phyloP scores from a whole-genome alignment of 1,139 yeast species.

The Sugiyamaella castrensis region DNA sequence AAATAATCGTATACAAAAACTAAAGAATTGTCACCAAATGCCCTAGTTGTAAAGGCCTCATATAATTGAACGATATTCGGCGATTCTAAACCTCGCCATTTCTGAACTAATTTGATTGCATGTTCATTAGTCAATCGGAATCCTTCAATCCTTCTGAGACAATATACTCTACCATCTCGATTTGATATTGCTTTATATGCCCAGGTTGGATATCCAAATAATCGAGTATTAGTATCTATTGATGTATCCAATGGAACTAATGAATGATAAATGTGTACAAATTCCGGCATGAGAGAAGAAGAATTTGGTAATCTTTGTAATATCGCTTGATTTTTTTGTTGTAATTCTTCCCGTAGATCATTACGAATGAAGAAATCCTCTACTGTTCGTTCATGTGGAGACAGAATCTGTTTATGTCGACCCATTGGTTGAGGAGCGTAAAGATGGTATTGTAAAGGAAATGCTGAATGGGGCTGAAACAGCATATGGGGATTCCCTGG shows the following conservation, averaged over 20 bases:
- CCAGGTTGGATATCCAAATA: slow-evolving; percentile 61
- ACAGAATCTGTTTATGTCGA: slow-evolving; percentile 42
- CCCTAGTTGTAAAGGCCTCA: slow-evolving; percentile 85
- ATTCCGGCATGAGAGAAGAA: slow-evolving; percentile 54
- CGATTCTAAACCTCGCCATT: slow-evolving; percentile 47
- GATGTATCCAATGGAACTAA: slow-evolving; percentile 77
- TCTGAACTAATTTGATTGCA: slow-evolving; percentile 48
- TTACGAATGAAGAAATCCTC: slow-evolving; percentile 70
- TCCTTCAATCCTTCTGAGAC: slow-evolving; percentile 68
- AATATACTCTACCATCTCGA: slow-evolving; percentile 73
- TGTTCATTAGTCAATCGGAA: slow-evolving; percentile 60
- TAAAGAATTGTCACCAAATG: slow-evolving; percentile 71
- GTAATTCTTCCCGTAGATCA: slow-evolving; percentile 67
- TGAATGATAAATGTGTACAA: slow-evolving; percentile 80
- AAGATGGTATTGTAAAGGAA: slow-evolving; percentile 78
- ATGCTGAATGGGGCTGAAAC: slow-evolving; percentile 33
- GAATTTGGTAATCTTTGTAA: slow-evolving; percentile 64
- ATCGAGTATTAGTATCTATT: slow-evolving; percentile 50
- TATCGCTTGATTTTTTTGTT: slow-evolving; percentile 75
- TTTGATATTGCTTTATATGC: slow-evolving; percentile 80
- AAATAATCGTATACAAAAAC: slow-evolving; percentile 63
- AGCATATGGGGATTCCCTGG: slow-evolving; percentile 19
- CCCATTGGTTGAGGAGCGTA: slow-evolving; percentile 92
- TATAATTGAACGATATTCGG: slow-evolving; percentile 64
- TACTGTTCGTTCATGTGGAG: slow-evolving; percentile 67